Evolutionary conservation across 441 rosid species (phyloP).

Genomic region (Arabidopsis lyrata): DNA sequence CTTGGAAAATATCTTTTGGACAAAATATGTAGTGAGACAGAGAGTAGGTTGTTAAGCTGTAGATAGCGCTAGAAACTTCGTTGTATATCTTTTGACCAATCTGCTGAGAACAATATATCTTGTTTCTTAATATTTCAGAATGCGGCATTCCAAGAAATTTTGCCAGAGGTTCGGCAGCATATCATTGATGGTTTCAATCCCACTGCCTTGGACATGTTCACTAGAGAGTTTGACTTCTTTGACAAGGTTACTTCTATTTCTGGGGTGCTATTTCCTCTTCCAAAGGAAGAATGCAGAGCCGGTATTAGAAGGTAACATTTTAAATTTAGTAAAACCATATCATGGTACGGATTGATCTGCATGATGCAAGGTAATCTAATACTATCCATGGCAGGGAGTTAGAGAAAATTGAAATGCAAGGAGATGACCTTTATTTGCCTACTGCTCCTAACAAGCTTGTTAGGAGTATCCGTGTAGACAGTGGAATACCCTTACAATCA

Average conservation of each 20-base stretch:
- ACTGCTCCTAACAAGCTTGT: constrained; percentile 94
- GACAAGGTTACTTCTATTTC: constrained; percentile 96
- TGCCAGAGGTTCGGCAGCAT: constrained; percentile 83
- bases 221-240: constrained; percentile 92
- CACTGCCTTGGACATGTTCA: constrained; percentile 80
- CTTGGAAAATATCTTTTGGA: constrained; percentile 13
- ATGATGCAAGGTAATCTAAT: constrained; percentile 37
- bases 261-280: constrained; percentile 74
- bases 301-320: constrained; percentile 82
- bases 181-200: constrained; percentile 86
- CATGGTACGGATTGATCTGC: constrained; percentile 14
- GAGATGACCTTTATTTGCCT: constrained; percentile 94
- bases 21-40: constrained; percentile 20
- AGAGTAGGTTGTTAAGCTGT: constrained; percentile 17
- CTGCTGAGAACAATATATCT: background rate
- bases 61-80: constrained; percentile 26
- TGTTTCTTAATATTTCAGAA: constrained; percentile 59
- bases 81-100: constrained; percentile 2
- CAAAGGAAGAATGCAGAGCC: constrained; percentile 97
- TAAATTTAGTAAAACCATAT: constrained; percentile 20
- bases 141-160: constrained; percentile 70
- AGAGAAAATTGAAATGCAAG: constrained; percentile 90
- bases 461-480: constrained; percentile 84
- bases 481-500: constrained; percentile 98
- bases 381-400: constrained; percentile 68